phyloP scores from a whole-genome alignment of 1,284 basidiomycete genomes.

The Boletus mariae region DNA sequence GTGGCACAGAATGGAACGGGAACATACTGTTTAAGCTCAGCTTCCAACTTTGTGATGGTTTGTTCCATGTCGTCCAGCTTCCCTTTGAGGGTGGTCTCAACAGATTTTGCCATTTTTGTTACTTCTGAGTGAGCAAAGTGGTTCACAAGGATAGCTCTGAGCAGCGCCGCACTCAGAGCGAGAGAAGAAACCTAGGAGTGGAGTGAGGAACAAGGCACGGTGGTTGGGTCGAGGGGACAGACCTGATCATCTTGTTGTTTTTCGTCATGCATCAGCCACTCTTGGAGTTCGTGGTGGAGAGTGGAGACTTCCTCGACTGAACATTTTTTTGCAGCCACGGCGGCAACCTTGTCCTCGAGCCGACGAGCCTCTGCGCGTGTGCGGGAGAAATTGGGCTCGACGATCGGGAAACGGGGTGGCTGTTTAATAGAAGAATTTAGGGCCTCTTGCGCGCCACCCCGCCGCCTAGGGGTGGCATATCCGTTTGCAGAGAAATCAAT shows the following conservation, averaged over 20 bases:
- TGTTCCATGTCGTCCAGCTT: slow-evolving; percentile 62
- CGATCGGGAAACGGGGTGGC: slow-evolving; percentile 41
- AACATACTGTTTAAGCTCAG: slow-evolving; percentile 66
- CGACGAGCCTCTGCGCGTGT: slow-evolving; percentile 56
- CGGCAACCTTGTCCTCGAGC: slow-evolving; percentile 72
- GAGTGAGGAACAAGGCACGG: slow-evolving; percentile 13
- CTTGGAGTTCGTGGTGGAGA: slow-evolving; percentile 70
- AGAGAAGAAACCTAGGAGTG: slow-evolving; percentile 54
- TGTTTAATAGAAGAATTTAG: slow-evolving; percentile 44
- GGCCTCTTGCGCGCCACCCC: slow-evolving; percentile 45
- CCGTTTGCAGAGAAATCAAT: slow-evolving; percentile 67
- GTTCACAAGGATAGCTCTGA: slow-evolving; percentile 77
- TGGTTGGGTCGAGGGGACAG: slow-evolving; percentile 37
- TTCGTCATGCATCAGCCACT: slow-evolving; percentile 59
- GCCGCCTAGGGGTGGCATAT: slow-evolving; percentile 58
- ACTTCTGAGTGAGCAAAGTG: slow-evolving; percentile 73
- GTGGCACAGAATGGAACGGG: slow-evolving; percentile 32
- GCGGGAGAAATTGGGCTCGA: slow-evolving; percentile 38
- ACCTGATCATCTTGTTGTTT: slow-evolving; percentile 59
- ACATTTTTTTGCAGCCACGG: slow-evolving; percentile 78
- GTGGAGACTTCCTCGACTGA: slow-evolving; percentile 75
- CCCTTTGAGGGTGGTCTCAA: slow-evolving; percentile 57
- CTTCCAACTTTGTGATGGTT: slow-evolving; percentile 55
- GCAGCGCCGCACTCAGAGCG: slow-evolving; percentile 59
- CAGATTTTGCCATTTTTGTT: slow-evolving; percentile 56